phyloP scores from a whole-genome alignment of 2,329 filamentous ascomycete species.

The Cytospora piceae region DNA sequence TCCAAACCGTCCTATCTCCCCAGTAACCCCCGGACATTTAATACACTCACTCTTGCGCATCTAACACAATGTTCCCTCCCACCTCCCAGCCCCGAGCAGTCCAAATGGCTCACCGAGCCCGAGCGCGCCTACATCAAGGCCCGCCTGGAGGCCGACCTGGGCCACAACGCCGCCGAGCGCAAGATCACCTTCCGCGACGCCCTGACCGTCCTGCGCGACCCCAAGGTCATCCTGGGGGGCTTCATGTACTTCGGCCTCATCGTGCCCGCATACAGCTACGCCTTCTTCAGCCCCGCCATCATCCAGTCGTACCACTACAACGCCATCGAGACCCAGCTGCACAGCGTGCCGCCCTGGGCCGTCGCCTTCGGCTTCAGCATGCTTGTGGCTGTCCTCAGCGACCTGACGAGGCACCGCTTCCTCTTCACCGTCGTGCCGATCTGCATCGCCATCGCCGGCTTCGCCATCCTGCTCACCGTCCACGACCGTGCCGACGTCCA shows the following conservation, averaged over 20 bases:
- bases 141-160: conserved; percentile 70
- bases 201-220: conserved; percentile 69
- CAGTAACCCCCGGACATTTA: not conserved
- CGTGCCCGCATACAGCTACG: conserved; percentile 72
- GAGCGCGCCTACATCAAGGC: conserved; percentile 69
- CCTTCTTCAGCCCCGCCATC: conserved; percentile 77
- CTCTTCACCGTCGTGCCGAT: conserved; percentile 72
- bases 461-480: conserved; percentile 72
- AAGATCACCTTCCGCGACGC: conserved; percentile 64
- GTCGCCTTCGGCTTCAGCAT: conserved; percentile 81
- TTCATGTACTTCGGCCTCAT: conserved; percentile 79
- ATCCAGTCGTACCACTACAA: conserved; percentile 68
- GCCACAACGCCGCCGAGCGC: conserved; percentile 65
- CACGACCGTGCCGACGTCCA: conserved; percentile 69
- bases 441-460: conserved; percentile 71
- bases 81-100: conserved; percentile 61
- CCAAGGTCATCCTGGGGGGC: conserved; percentile 72
- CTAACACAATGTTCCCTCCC: not conserved
- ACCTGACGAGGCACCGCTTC: conserved; percentile 74
- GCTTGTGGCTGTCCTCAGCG: conserved; percentile 72
- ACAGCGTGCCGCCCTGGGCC: conserved; percentile 62
- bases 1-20: not conserved
- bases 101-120: conserved; percentile 71
- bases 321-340: conserved; percentile 60
- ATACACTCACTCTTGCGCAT: not conserved